Percentiles rank a stretch among this genome's conserved stretches.
phyloP scores from a whole-genome alignment of 345 rosid species.

The Populus davidiana region DNA sequence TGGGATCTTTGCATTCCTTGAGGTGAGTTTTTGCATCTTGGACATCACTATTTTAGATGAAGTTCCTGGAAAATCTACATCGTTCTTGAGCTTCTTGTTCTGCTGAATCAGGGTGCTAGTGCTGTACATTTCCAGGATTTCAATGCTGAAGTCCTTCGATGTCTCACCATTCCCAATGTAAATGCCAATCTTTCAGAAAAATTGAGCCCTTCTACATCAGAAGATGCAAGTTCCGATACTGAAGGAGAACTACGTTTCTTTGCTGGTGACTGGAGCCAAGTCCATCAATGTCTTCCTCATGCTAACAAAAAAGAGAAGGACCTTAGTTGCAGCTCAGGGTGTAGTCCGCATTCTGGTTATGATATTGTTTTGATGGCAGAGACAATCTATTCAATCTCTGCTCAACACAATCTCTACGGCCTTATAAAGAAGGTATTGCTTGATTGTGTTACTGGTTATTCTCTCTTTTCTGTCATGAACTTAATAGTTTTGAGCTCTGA shows the following conservation, averaged over 20 bases:
- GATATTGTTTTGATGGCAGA: conserved; percentile 88
- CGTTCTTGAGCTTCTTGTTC: conserved; percentile 18
- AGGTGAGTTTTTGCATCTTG: conserved; percentile 43
- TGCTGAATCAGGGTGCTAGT: conserved; percentile 54
- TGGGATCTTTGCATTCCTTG: conserved; percentile 69
- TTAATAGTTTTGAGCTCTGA: conserved; percentile 14
- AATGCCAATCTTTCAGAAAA: conserved; percentile 46
- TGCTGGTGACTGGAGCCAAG: conserved; percentile 86
- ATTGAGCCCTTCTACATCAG: conserved; percentile 13
- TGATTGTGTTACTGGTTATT: not conserved
- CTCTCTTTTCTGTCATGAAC: not conserved
- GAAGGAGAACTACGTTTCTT: conserved; percentile 49
- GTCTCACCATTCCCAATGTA: conserved; percentile 79
- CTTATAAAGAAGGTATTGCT: conserved; percentile 66
- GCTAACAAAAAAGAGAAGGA: conserved; percentile 35
- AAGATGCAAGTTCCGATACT: conserved; percentile 13
- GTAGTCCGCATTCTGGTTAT: conserved; percentile 43
- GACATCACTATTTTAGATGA: not conserved
- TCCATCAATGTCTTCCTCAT: conserved; percentile 60
- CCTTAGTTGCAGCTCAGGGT: conserved; percentile 16
- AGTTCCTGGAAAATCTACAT: not conserved
- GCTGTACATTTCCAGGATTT: conserved; percentile 84
- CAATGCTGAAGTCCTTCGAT: conserved; percentile 76
- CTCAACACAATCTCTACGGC: conserved; percentile 59
- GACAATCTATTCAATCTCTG: conserved; percentile 72